Percentiles rank a stretch among this genome's conserved stretches.
phyloP scores from a whole-genome alignment of 306 rosid genomes.

The Pueraria montana region DNA sequence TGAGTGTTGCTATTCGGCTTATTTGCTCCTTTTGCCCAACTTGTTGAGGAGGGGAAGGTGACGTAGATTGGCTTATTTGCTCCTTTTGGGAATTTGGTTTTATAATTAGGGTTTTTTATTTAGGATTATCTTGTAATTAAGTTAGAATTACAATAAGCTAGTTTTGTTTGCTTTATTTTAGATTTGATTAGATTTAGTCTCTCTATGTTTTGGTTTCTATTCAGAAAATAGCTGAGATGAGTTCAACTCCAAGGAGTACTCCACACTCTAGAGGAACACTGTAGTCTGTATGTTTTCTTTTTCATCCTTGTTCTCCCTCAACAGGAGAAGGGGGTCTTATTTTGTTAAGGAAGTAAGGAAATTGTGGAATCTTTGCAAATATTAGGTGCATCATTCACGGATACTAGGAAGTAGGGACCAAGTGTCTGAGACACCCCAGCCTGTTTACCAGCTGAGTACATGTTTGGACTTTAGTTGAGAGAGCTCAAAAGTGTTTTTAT shows the following conservation, averaged over 20 bases:
- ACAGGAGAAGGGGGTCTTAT: neutral
- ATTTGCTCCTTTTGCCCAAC: slow-evolving; percentile 23
- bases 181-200: neutral
- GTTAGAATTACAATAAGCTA: neutral
- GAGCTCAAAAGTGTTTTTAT: neutral
- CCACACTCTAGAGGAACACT: neutral
- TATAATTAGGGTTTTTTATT: neutral
- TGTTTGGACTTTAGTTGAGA: neutral
- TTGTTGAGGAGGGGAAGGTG: neutral
- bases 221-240: neutral
- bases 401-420: slow-evolving; percentile 8
- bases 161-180: neutral
- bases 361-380: neutral
- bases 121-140: neutral
- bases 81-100: neutral
- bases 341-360: slow-evolving; percentile 1
- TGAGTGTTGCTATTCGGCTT: neutral
- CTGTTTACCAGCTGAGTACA: neutral
- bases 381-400: neutral
- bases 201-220: neutral
- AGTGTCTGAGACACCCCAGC: slow-evolving; percentile 17
- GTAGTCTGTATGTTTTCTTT: neutral
- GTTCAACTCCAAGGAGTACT: neutral
- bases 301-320: neutral
- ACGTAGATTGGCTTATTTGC: neutral